phyloP scores from a whole-genome alignment of 202 grass and related monocot genomes.

The Setaria italica region DNA sequence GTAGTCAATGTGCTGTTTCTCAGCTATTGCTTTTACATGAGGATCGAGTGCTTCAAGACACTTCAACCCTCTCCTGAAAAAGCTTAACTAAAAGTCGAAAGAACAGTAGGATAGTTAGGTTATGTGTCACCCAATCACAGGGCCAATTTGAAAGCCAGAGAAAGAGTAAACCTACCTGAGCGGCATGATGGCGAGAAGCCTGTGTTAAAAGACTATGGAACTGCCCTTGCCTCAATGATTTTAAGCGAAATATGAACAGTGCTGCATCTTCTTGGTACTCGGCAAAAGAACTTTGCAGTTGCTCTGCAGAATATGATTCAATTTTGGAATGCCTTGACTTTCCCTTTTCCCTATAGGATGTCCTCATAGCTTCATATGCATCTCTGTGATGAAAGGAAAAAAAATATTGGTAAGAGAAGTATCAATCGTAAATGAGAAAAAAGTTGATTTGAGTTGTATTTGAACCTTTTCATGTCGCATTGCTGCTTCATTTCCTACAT shows the following conservation, averaged over 20 bases:
- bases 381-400: conserved; percentile 48
- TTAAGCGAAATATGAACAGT: conserved; percentile 82
- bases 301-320: conserved; percentile 54
- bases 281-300: conserved; percentile 63
- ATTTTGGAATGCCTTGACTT: conserved; percentile 59
- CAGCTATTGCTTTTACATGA: conserved; percentile 74
- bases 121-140: conserved; percentile 16
- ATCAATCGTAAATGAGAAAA: conserved; percentile 10
- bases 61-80: conserved; percentile 89
- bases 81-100: conserved; percentile 63
- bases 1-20: conserved; percentile 84
- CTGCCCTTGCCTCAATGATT: conserved; percentile 95
- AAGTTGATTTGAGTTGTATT: conserved; percentile 8
- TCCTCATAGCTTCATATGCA: conserved; percentile 63
- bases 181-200: conserved; percentile 91
- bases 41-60: conserved; percentile 82
- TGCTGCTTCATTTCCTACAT: conserved; percentile 88
- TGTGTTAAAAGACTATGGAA: conserved; percentile 88
- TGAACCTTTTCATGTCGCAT: conserved; percentile 87
- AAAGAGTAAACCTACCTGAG: conserved; percentile 66
- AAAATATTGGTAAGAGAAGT: background rate
- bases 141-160: conserved; percentile 27
- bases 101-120: conserved; percentile 33
- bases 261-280: conserved; percentile 80
- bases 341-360: conserved; percentile 64